These are phyloP conservation scores for Malbranchea zuffiana DNA, from an alignment of 2,329 filamentous ascomycete species.

Conservation along the genomic window DNA sequence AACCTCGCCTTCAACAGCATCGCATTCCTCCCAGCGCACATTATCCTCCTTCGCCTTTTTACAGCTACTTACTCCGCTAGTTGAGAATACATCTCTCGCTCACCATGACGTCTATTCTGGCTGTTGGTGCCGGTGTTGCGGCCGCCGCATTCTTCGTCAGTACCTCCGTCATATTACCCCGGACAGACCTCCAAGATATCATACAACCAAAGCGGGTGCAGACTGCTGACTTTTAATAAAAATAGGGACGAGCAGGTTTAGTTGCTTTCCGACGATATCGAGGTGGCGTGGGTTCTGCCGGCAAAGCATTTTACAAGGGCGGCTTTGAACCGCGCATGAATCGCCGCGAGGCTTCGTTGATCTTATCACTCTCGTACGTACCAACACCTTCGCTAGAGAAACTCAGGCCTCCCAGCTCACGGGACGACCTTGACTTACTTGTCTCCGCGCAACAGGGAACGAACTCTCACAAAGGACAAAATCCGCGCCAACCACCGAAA, in stretches of 20 bases:
- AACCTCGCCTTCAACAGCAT: too few species aligned
- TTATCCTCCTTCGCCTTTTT: too few species aligned
- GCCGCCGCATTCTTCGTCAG: conserved; percentile 68
- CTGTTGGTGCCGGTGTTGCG: conserved; percentile 37
- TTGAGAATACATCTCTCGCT: too few species aligned
- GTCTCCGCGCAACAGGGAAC: conserved; percentile 51
- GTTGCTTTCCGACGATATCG: conserved; percentile 77
- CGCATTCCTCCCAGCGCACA: too few species aligned
- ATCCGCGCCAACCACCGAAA: conserved; percentile 90
- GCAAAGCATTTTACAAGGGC: conserved; percentile 93
- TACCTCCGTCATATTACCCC: conserved; percentile 14
- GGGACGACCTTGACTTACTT: background rate
- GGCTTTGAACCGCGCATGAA: conserved; percentile 97
- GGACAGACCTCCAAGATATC: background rate
- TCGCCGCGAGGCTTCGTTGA: conserved; percentile 77
- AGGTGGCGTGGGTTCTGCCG: conserved; percentile 57
- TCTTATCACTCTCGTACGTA: conserved; percentile 75
- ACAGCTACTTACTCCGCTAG: too few species aligned
- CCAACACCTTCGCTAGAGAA: background rate
- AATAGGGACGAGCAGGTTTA: conserved; percentile 78
- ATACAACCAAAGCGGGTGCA: background rate
- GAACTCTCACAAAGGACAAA: conserved; percentile 79
- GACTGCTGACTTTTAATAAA: conserved; percentile 2
- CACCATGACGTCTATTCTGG: conserved; percentile 35
- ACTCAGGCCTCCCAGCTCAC: background rate